Conservation (phyloP, 2,329 filamentous ascomycete genomes). For the Fusarium buharicum region DNA sequence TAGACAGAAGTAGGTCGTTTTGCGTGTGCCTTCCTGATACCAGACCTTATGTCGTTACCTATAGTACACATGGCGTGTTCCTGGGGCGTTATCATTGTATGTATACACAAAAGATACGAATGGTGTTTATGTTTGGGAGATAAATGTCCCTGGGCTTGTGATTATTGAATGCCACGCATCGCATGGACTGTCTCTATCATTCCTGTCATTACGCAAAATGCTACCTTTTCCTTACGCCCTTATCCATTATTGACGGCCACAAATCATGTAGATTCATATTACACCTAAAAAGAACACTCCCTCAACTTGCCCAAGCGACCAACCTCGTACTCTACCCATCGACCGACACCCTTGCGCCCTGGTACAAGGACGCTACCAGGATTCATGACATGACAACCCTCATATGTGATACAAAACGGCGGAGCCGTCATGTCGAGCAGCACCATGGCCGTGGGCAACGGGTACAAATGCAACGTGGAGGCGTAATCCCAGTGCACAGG, state of each 20-base stretch:
- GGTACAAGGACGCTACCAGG: constrained; percentile 80
- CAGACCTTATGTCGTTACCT: neutral
- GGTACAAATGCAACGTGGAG: constrained; percentile 81
- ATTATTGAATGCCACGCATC: neutral
- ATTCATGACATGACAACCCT: constrained; percentile 96
- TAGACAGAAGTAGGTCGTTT: constrained; percentile 14
- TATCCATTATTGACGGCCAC: constrained; percentile 1
- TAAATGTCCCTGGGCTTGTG: neutral
- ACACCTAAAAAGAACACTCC: constrained; percentile 67
- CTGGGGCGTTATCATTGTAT: neutral
- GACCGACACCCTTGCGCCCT: constrained; percentile 73
- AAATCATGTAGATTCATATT: neutral
- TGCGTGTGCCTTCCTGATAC: constrained; percentile 6
- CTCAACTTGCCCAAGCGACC: constrained; percentile 69
- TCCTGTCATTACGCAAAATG: constrained; percentile 25
- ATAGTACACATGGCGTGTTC: constrained; percentile 1
- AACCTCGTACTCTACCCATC: constrained; percentile 90
- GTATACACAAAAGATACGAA: constrained; percentile 10
- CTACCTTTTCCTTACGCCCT: constrained; percentile 12
- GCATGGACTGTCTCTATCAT: constrained; percentile 19
- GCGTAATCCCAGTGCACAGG: constrained; percentile 93
- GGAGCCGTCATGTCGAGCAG: constrained; percentile 84
- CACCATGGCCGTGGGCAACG: constrained; percentile 84
- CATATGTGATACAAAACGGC: constrained; percentile 89
- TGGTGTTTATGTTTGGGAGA: neutral